Base-by-base conservation (phyloP, 768 basidiomycete species). In the Clitopilus hobsonii region DNA sequence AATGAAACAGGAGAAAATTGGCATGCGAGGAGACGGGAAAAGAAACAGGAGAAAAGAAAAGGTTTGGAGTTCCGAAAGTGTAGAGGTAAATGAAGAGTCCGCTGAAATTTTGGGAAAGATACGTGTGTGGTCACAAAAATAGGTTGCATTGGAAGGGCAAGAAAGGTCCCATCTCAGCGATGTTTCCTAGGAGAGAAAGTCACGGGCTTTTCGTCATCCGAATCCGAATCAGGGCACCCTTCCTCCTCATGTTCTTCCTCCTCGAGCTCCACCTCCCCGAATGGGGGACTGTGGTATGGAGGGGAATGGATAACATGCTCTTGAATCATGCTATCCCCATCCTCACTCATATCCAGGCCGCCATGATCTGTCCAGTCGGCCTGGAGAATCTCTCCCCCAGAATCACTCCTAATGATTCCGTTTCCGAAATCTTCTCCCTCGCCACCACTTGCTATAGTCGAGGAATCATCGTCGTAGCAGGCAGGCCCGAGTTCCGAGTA, bases 361-460 rank as follows among this genome's bases (percentile, higher is more conserved):
- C 58, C 56, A 5, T 53, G 58, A 47, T 60, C 55, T 10, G 54
- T 50, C 58, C 60, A 60, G 20, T 45, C 53, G 10, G 41, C n/a
- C 41, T 45, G 41, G 22, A 45, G 41, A 45, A 45, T 45, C 41
- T 45, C 41, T 18, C 41, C 41, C 5, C 41, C 41, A 3, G 41
- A 45, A 45, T 45, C 41, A 18, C 41, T 45, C n/a, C 41, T 16
- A 20, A 45, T 45, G 11, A 45, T 20, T n/a, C n/a, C n/a, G 18
- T 23, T 20, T 45, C 41, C 41, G 22, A 45, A 20, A 11, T 27
- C 52, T n/a, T 59, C 57, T 25, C 27, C 50, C n/a, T 52, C 58
- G 49, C 56, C 57, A n/a, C 74, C 81, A 24, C 79, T 80, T 26
- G 81, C 81, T 29, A 83, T 67, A 27, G 80, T 75, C 61, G 80